Evolutionary conservation across 768 basidiomycete genomes (phyloP).

Genomic region (Russula emetica): DNA sequence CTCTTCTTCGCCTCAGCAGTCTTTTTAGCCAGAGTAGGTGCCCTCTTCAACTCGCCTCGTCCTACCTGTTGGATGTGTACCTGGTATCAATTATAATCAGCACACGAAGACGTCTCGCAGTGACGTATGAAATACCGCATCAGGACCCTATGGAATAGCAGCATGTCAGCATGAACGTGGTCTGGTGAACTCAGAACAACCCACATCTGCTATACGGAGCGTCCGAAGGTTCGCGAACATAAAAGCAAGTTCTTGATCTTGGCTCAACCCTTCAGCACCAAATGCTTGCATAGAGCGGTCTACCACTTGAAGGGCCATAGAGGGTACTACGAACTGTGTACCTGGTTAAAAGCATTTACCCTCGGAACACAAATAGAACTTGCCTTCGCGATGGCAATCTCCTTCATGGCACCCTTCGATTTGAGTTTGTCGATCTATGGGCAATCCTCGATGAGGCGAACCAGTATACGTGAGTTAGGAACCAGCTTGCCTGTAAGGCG

Average conservation of each 20-base stretch:
- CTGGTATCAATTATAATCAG: slow-evolving; percentile 37
- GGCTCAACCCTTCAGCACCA: slow-evolving; percentile 93
- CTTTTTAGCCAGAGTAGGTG: slow-evolving; percentile 53
- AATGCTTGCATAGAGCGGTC: slow-evolving; percentile 96
- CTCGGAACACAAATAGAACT: slow-evolving; percentile 14
- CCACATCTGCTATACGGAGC: slow-evolving; percentile 79
- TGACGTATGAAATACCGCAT: slow-evolving; percentile 50
- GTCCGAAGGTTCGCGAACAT: slow-evolving; percentile 81
- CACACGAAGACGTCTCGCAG: not conserved
- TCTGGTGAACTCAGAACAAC: slow-evolving; percentile 30
- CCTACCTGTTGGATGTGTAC: slow-evolving; percentile 97
- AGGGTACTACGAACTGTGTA: slow-evolving; percentile 83
- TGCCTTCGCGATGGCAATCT: slow-evolving; percentile 97
- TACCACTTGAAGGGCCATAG: slow-evolving; percentile 81
- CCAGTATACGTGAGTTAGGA: not conserved
- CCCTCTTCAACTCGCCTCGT: slow-evolving; percentile 79
- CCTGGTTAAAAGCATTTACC: not conserved
- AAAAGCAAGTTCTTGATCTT: slow-evolving; percentile 78
- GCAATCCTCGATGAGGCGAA: not conserved
- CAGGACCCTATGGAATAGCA: slow-evolving; percentile 55
- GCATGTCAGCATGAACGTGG: slow-evolving; percentile 6
- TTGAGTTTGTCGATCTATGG: slow-evolving; percentile 79
- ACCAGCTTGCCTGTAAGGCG: slow-evolving; percentile 61
- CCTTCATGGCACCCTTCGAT: slow-evolving; percentile 93
- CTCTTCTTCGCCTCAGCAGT: slow-evolving; percentile 53